Base-by-base conservation (phyloP, 202 grass and related monocot genomes). In the Carex arenaria region DNA sequence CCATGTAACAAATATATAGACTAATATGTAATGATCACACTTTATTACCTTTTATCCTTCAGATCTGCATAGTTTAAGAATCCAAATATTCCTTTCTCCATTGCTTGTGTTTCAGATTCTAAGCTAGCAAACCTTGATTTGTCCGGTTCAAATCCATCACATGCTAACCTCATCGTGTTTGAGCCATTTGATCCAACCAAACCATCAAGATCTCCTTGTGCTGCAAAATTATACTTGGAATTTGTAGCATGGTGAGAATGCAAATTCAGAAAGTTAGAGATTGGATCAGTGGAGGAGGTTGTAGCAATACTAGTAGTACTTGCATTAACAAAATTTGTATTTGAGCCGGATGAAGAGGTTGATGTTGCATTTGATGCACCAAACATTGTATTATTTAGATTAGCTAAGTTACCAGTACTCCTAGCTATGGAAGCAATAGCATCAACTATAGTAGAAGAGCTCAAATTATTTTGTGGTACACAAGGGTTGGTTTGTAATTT, bases 281-380 rank as follows among this genome's bases (percentile, higher is more conserved):
- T 70, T 14, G 80, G 64, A 82, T 70, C 80, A 68, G 13, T 14
- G 17, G 80, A 70, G 51, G 80, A 82, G 23, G 64, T 82, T 69
- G 80, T 70, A 57, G 80, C 49, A 67, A 30, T 67, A 69, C n/a
- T 69, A 57, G 64, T 53, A 67, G 43, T 56, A 67, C 80, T 82
- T 54, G 80, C 80, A 82, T 82, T 82, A 11, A 82, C 80, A 70
- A 82, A 82, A 59, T 82, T 82, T 22, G 80, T 68, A 69, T 82
- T 70, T 70, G 80, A 82, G 22, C 64, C 43, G 20, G 80, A 82
- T 38, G 80, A 82, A 40, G 80, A 82, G 62, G 80, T 82, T 53
- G 80, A 82, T 82, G 80, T 69, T 70, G 64, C 80, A 14, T 67
- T 82, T 67, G 64, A 67, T 36, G 22, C 14, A 55, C 61, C 64